Evolutionary conservation across 495 filamentous ascomycete species (phyloP).

Genomic region (Aspergillus cristatus): DNA sequence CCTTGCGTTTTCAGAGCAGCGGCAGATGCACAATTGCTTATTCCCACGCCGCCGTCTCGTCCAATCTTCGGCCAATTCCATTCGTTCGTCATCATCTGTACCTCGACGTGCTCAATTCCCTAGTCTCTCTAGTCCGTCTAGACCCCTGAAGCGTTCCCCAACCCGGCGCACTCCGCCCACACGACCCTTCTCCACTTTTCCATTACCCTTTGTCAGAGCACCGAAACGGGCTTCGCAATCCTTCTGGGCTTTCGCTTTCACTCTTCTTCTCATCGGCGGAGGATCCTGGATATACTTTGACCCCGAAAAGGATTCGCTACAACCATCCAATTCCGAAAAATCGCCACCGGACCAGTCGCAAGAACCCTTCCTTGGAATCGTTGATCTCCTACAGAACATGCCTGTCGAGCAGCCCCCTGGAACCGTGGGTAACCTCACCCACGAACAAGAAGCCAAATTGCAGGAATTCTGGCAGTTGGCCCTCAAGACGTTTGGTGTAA

Average conservation of each 20-base stretch:
- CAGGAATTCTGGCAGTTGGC: slow-evolving; percentile 75
- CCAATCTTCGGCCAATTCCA: slow-evolving; percentile 24
- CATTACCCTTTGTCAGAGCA: slow-evolving; percentile 12
- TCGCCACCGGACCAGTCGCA: slow-evolving; percentile 4
- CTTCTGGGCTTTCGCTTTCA: slow-evolving; percentile 31
- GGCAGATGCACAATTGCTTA: slow-evolving; percentile 31
- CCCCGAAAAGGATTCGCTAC: slow-evolving; percentile 23
- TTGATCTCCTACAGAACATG: slow-evolving; percentile 35
- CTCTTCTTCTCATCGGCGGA: slow-evolving; percentile 23
- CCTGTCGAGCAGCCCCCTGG: slow-evolving; percentile 50
- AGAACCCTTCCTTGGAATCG: slow-evolving; percentile 27
- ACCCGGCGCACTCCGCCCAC: slow-evolving; percentile 4
- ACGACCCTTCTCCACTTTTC: slow-evolving; percentile 22
- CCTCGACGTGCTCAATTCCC: too few relatives aligned
- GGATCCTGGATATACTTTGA: slow-evolving; percentile 30
- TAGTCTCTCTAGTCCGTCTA: too few relatives aligned
- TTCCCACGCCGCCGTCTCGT: slow-evolving; percentile 24
- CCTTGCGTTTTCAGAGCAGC: slow-evolving; percentile 1
- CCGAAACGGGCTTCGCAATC: slow-evolving; percentile 27
- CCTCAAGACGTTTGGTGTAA: slow-evolving; percentile 71
- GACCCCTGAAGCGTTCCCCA: too few relatives aligned
- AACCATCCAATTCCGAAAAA: too few relatives aligned
- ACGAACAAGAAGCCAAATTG: slow-evolving; percentile 81
- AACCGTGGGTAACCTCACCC: slow-evolving; percentile 76
- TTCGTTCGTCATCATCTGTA: slow-evolving; percentile 9